phyloP scores from a whole-genome alignment of 2,329 filamentous ascomycete genomes.

The Diplodia mutila region DNA sequence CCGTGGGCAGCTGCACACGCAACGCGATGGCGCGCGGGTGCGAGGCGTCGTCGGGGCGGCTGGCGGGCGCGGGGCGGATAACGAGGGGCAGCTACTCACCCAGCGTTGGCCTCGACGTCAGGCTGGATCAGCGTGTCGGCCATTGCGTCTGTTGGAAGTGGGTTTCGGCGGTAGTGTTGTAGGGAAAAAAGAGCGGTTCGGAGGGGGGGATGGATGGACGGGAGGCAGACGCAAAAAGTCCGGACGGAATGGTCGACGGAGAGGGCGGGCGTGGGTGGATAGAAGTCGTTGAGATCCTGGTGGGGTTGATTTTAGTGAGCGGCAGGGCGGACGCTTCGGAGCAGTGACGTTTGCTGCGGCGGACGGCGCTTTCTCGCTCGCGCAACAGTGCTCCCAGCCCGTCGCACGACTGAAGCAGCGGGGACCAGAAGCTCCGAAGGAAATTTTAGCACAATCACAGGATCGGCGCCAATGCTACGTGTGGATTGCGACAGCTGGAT shows the following conservation, averaged over 20 bases:
- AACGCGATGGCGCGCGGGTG: neutral
- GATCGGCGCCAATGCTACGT: slow-evolving; percentile 9
- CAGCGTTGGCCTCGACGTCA: slow-evolving; percentile 51
- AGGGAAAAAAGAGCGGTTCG: neutral
- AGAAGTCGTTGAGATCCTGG: slow-evolving; percentile 20
- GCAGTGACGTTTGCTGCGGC: slow-evolving; percentile 19
- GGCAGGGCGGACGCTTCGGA: slow-evolving; percentile 25
- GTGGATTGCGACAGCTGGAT: neutral
- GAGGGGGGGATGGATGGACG: neutral
- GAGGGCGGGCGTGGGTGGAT: slow-evolving; percentile 1
- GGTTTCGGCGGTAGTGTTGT: neutral
- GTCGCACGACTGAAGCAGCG: slow-evolving; percentile 20
- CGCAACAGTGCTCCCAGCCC: slow-evolving; percentile 1
- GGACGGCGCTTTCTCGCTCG: slow-evolving; percentile 9
- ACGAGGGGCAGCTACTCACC: slow-evolving; percentile 43
- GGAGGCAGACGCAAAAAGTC: slow-evolving; percentile 10
- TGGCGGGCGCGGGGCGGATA: slow-evolving; percentile 1
- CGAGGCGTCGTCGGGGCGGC: neutral
- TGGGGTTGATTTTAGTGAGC: slow-evolving; percentile 20
- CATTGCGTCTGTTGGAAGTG: slow-evolving; percentile 42
- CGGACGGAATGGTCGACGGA: slow-evolving; percentile 1
- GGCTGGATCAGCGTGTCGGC: slow-evolving; percentile 54
- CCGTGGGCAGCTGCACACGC: neutral
- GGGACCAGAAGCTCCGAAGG: slow-evolving; percentile 9
- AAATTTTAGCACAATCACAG: slow-evolving; percentile 23